phyloP scores from a whole-genome alignment of 257 asterid species.

The Cruciata laevipes region DNA sequence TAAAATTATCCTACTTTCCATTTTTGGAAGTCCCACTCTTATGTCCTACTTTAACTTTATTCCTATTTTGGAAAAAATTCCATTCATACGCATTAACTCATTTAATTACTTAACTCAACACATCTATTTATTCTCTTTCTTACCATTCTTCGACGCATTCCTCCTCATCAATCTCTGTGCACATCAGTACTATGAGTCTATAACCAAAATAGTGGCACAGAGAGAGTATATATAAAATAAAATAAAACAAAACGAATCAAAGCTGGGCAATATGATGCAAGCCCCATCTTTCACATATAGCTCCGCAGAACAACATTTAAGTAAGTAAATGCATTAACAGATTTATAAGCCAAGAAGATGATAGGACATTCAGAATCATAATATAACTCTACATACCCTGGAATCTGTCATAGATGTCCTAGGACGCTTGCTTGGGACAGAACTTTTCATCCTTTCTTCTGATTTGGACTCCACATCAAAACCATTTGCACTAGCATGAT shows the following conservation, averaged over 20 bases:
- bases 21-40: background rate
- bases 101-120: background rate
- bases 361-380: background rate
- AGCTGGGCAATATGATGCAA: background rate
- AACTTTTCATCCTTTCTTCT: slow-evolving; percentile 57
- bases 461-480: slow-evolving; percentile 63
- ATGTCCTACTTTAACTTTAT: background rate
- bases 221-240: too few species aligned
- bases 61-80: background rate
- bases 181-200: background rate
- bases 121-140: background rate
- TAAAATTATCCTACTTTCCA: background rate
- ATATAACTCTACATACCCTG: slow-evolving; percentile 41
- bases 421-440: slow-evolving; percentile 79
- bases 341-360: slow-evolving; percentile 10
- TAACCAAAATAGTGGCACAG: too few species aligned
- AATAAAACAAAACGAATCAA: background rate
- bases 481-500: slow-evolving; percentile 51
- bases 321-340: background rate
- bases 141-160: background rate
- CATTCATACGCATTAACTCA: background rate
- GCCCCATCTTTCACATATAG: slow-evolving; percentile 1
- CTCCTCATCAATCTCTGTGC: background rate
- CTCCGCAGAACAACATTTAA: background rate
- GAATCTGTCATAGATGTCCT: slow-evolving; percentile 78